These are phyloP conservation scores for Achaetomiella virescens DNA, from an alignment of 495 filamentous ascomycete species.

Conservation along the genomic window DNA sequence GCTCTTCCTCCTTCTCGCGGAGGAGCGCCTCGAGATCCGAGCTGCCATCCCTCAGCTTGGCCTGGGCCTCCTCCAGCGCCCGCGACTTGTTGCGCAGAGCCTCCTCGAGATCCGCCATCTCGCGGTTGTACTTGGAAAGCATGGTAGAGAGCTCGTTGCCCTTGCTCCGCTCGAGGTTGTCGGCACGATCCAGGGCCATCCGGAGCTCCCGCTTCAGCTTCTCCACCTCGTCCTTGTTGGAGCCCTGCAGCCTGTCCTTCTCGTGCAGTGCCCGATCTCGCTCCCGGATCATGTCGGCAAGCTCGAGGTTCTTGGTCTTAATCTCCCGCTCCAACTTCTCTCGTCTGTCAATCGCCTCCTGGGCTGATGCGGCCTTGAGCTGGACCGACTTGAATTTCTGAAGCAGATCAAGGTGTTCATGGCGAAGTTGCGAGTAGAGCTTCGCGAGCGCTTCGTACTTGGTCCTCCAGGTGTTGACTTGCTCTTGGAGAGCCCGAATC, in stretches of 20 bases:
- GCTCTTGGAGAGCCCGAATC: constrained; percentile 84
- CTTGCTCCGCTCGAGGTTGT: constrained; percentile 87
- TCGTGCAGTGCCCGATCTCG: constrained; percentile 93
- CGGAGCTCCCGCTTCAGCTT: constrained; percentile 95
- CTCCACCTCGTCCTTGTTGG: constrained; percentile 87
- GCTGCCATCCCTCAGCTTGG: constrained; percentile 69
- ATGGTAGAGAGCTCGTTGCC: constrained; percentile 89
- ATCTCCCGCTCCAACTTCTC: constrained; percentile 95
- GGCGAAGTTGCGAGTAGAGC: constrained; percentile 89
- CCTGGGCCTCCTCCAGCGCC: constrained; percentile 75
- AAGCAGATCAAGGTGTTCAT: constrained; percentile 89
- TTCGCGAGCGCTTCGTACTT: constrained; percentile 97
- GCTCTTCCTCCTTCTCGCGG: constrained; percentile 91
- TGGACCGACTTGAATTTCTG: constrained; percentile 95
- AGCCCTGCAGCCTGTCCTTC: constrained; percentile 74
- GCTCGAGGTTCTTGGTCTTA: constrained; percentile 96
- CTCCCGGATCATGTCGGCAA: constrained; percentile 98
- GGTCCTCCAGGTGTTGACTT: constrained; percentile 91
- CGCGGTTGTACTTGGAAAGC: constrained; percentile 91
- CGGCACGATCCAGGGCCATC: constrained; percentile 84
- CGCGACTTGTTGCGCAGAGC: constrained; percentile 82
- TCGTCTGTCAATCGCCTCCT: constrained; percentile 90
- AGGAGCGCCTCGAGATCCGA: constrained; percentile 79
- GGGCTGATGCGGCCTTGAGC: constrained; percentile 90
- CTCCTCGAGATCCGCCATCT: constrained; percentile 94